Conservation (phyloP, 1,284 basidiomycete genomes). For the Heterobasidion annosum region DNA sequence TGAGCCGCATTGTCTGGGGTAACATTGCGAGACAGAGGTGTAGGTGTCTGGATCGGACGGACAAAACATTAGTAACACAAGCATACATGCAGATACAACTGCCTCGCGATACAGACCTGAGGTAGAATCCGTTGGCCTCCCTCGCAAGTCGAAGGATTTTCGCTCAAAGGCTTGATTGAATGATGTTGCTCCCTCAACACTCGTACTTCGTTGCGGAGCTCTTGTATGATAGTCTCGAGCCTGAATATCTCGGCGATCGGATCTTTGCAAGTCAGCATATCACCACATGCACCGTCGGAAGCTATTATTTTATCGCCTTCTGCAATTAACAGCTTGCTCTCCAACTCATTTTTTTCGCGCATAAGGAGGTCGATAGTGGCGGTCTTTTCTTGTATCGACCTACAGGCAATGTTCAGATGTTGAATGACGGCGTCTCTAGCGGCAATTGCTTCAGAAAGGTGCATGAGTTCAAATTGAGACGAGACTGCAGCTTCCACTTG, state of each 20-base stretch:
- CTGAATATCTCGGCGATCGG: slow-evolving; percentile 22
- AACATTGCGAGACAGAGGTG: neutral
- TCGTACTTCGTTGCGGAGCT: slow-evolving; percentile 29
- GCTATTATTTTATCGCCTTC: neutral
- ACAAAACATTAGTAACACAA: neutral
- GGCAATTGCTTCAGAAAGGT: slow-evolving; percentile 46
- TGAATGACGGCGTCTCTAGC: slow-evolving; percentile 59
- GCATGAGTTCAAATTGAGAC: slow-evolving; percentile 47
- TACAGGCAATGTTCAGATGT: slow-evolving; percentile 52
- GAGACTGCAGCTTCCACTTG: neutral
- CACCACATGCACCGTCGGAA: neutral
- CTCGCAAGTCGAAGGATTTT: slow-evolving; percentile 5
- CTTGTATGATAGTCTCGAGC: slow-evolving; percentile 29
- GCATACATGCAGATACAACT: too few relatives aligned
- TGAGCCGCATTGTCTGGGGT: slow-evolving; percentile 9
- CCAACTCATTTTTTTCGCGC: slow-evolving; percentile 24
- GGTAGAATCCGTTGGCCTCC: slow-evolving; percentile 4
- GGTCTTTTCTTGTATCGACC: slow-evolving; percentile 51
- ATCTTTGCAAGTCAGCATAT: slow-evolving; percentile 5
- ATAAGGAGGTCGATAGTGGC: slow-evolving; percentile 39
- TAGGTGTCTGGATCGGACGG: neutral
- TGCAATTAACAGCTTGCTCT: slow-evolving; percentile 14
- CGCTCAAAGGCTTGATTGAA: slow-evolving; percentile 2
- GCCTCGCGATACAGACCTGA: neutral
- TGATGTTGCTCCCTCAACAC: slow-evolving; percentile 7